Conservation (phyloP, 352 stramenopile species). For the Pythium biforme region DNA sequence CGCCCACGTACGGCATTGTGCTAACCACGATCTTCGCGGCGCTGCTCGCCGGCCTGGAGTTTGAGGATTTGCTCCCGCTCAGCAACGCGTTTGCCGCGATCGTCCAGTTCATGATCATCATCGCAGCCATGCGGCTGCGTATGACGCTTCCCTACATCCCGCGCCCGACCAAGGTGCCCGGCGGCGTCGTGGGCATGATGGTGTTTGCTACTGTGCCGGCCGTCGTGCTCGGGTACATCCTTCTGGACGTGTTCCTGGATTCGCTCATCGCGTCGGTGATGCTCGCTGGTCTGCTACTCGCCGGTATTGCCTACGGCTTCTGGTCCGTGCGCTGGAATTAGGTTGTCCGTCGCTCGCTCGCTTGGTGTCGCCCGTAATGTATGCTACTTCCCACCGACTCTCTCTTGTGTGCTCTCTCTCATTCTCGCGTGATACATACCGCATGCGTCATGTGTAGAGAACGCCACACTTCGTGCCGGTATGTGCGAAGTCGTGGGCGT, state of each 20-base stretch:
- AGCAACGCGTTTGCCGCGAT: conserved; percentile 83
- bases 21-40: conserved; percentile 17
- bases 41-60: conserved; percentile 26
- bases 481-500: no score
- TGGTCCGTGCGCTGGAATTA: conserved; percentile 26
- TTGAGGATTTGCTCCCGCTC: conserved; percentile 61
- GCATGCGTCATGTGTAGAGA: no score
- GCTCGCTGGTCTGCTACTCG: conserved; percentile 11
- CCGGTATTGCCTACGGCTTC: conserved; percentile 22
- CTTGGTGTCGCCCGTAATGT: background rate
- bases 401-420: no score
- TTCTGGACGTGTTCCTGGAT: conserved; percentile 23
- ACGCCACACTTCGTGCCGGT: no score
- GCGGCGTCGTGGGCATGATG: conserved; percentile 24
- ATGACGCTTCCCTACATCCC: conserved; percentile 46
- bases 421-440: no score
- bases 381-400: background rate
- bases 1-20: conserved; percentile 26
- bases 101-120: conserved; percentile 81
- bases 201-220: conserved; percentile 14
- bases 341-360: background rate
- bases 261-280: conserved; percentile 17
- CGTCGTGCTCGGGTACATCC: conserved; percentile 23
- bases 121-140: conserved; percentile 82
- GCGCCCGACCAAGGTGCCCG: conserved; percentile 38